These are phyloP conservation scores for Candida vartiovaarae DNA, from an alignment of 805 yeast genomes.

Conservation along the genomic window DNA sequence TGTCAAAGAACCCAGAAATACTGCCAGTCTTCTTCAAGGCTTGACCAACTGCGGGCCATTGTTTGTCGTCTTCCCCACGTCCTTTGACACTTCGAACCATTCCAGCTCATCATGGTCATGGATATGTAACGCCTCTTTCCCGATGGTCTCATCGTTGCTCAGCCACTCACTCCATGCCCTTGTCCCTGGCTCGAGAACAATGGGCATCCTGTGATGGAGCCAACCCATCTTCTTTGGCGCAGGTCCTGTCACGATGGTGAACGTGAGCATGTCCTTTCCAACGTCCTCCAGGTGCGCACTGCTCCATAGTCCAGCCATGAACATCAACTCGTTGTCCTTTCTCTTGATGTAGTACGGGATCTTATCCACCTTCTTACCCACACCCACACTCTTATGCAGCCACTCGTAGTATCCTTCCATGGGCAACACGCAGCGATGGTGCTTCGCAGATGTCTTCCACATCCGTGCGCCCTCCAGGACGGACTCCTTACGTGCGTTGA, in stretches of 20 bases:
- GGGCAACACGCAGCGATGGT: slow-evolving; percentile 66
- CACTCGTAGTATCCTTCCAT: slow-evolving; percentile 86
- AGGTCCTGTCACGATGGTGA: slow-evolving; percentile 67
- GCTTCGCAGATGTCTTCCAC: slow-evolving; percentile 46
- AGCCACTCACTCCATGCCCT: slow-evolving; percentile 63
- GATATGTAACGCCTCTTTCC: slow-evolving; percentile 33
- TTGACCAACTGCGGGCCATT: slow-evolving; percentile 32
- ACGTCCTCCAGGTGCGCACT: slow-evolving; percentile 17
- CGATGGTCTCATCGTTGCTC: slow-evolving; percentile 33
- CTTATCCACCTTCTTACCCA: slow-evolving; percentile 32
- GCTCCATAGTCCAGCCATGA: slow-evolving; percentile 55
- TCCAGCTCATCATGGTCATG: slow-evolving; percentile 33
- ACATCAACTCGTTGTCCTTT: slow-evolving; percentile 45
- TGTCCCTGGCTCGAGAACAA: slow-evolving; percentile 53
- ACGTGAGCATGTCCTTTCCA: slow-evolving; percentile 34
- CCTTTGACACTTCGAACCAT: slow-evolving; percentile 48
- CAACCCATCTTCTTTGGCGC: slow-evolving; percentile 56
- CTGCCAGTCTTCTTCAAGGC: slow-evolving; percentile 16
- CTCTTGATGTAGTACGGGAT: slow-evolving; percentile 62
- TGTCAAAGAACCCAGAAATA: not conserved
- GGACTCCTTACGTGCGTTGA: slow-evolving; percentile 72
- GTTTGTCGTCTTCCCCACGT: slow-evolving; percentile 55
- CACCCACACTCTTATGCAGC: slow-evolving; percentile 28
- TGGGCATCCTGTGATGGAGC: slow-evolving; percentile 78
- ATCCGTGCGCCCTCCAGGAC: slow-evolving; percentile 38